Base-by-base conservation (phyloP, 2,329 filamentous ascomycete genomes). In the Orbilia blumenaviensis region DNA sequence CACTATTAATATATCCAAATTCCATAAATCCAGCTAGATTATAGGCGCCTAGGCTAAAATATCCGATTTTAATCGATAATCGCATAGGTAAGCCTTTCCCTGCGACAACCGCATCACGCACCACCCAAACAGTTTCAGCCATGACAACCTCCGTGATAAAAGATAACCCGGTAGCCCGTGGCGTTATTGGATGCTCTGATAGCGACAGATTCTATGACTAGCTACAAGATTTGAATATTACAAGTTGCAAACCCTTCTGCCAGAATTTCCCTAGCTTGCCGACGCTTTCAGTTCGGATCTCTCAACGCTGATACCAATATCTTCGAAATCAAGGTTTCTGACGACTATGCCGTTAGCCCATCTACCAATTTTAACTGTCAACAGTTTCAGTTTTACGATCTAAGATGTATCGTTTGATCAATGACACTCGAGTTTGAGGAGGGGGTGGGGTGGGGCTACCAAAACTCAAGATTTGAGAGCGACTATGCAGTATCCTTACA, bases 381-480 rank as follows among this genome's bases (percentile, higher is more conserved):
- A n/a, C 41, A 18, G 38, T 68, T 48, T 16, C 48, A 23, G 18
- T 68, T 68, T 41, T 68, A 68, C 41, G 64, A 68, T 38, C 7
- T 38, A 1, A 48, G 25, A n/a, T 68, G 64, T 9, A 9, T 60
- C 3, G n/a, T 68, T 60, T 68, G 41, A 60, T 14, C n/a, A n/a
- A n/a, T n/a, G n/a, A n/a, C n/a, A n/a, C n/a, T n/a, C n/a, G n/a
- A n/a, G n/a, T n/a, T n/a, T n/a, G n/a, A n/a, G n/a, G n/a, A n/a
- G n/a, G n/a, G n/a, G n/a, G n/a, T n/a, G n/a, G n/a, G n/a, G n/a
- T n/a, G n/a, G n/a, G n/a, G n/a, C n/a, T n/a, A n/a, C n/a, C n/a
- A n/a, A n/a, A n/a, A n/a, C n/a, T n/a, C n/a, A n/a, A n/a, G n/a
- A n/a, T 2, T 6, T 5, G 4, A 41, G 6, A 34, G 6, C 32